Evolutionary conservation across 2,329 filamentous ascomycete genomes (phyloP).

Genomic region (Pseudocercospora crystallina): DNA sequence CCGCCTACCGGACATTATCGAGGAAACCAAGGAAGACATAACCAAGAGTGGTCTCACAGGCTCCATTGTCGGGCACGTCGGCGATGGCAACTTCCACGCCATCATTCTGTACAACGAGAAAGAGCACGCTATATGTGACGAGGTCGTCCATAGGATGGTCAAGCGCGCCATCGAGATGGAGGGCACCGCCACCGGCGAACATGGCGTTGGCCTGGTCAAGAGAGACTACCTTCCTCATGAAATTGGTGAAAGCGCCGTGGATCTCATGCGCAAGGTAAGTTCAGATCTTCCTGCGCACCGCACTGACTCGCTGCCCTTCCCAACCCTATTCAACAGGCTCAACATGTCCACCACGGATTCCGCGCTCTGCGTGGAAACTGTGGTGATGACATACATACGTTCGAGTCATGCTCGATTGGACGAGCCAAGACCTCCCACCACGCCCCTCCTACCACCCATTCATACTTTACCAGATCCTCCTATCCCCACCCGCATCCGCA

Average conservation of each 20-base stretch:
- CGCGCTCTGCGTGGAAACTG: too few species aligned
- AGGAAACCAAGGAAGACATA: slow-evolving; percentile 70
- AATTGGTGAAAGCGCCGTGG: slow-evolving; percentile 70
- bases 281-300: background rate
- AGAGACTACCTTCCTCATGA: slow-evolving; percentile 79
- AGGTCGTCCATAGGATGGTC: slow-evolving; percentile 78
- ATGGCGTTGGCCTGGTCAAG: slow-evolving; percentile 82
- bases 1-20: slow-evolving; percentile 69
- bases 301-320: background rate
- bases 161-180: slow-evolving; percentile 78
- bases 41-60: slow-evolving; percentile 61
- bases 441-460: too few species aligned
- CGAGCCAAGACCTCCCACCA: too few species aligned
- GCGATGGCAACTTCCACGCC: slow-evolving; percentile 73
- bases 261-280: slow-evolving; percentile 76
- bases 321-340: too few species aligned
- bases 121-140: slow-evolving; percentile 66
- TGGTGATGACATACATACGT: too few species aligned
- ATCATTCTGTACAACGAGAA: slow-evolving; percentile 66
- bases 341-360: too few species aligned
- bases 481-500: too few species aligned
- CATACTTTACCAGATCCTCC: too few species aligned
- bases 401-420: too few species aligned
- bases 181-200: slow-evolving; percentile 82
- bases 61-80: slow-evolving; percentile 71